Conservation (phyloP, 2,329 filamentous ascomycete species). For the Diaporthe ilicicola region DNA sequence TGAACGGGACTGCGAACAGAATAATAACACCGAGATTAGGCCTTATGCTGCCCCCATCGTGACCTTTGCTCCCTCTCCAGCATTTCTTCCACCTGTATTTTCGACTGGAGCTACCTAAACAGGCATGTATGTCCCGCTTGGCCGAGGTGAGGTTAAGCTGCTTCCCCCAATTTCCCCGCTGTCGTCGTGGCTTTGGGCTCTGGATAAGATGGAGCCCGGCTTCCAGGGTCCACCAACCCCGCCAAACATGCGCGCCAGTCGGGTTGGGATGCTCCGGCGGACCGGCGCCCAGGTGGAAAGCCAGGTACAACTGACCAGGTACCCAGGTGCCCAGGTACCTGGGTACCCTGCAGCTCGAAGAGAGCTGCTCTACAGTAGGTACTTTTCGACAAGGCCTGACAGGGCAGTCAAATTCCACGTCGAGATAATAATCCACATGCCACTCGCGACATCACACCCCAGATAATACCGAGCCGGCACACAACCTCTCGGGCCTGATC, state of each 20-base stretch:
- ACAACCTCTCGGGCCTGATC: neutral
- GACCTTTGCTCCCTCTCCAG: constrained; percentile 5
- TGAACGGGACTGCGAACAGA: neutral
- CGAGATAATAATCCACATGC: constrained; percentile 8
- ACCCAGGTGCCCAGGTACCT: neutral
- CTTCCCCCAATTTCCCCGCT: constrained; percentile 24
- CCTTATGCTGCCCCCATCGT: constrained; percentile 26
- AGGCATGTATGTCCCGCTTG: constrained; percentile 17
- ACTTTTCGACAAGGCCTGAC: constrained; percentile 8
- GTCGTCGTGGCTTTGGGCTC: neutral
- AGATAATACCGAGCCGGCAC: neutral
- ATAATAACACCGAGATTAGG: constrained; percentile 7
- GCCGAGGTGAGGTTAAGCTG: constrained; percentile 16
- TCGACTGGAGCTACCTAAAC: constrained; percentile 6
- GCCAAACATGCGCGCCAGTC: constrained; percentile 33
- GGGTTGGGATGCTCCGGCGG: constrained; percentile 30
- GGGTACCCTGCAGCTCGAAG: constrained; percentile 6
- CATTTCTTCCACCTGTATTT: constrained; percentile 5
- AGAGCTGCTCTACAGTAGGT: neutral
- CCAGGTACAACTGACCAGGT: neutral
- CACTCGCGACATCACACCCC: constrained; percentile 1
- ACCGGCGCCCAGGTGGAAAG: neutral
- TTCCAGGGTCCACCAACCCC: constrained; percentile 10
- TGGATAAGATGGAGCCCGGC: constrained; percentile 1
- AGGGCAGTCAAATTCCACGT: constrained; percentile 8